Conservation (phyloP, 1,284 basidiomycete species). For the Tilletia horrida region DNA sequence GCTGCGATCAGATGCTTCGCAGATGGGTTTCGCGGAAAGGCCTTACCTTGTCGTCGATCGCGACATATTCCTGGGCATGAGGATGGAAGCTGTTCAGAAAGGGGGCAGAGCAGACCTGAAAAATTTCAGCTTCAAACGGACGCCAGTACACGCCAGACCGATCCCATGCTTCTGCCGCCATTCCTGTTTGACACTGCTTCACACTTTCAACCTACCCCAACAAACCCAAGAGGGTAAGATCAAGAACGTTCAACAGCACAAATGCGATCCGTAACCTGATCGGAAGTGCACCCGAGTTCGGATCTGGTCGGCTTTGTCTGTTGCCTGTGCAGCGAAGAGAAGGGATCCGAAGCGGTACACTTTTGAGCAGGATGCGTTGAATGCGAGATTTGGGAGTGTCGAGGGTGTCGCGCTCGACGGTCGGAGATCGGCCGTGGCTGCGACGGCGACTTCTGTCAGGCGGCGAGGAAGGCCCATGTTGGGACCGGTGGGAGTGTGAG, state of each 20-base stretch:
- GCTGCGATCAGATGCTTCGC: too few species aligned
- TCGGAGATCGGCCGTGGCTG: not conserved
- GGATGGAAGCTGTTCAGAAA: slow-evolving; percentile 45
- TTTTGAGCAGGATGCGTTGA: slow-evolving; percentile 4
- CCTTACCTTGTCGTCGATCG: slow-evolving; percentile 72
- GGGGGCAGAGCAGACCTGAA: slow-evolving; percentile 15
- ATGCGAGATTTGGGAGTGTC: slow-evolving; percentile 5
- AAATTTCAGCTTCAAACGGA: not conserved
- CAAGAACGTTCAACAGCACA: slow-evolving; percentile 37
- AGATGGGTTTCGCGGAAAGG: too few species aligned
- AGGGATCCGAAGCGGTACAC: not conserved
- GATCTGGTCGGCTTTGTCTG: too few species aligned
- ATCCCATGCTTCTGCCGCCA: too few species aligned
- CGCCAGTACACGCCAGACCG: too few species aligned
- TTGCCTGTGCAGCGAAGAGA: not conserved
- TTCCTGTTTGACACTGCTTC: not conserved
- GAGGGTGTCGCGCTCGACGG: slow-evolving; percentile 10
- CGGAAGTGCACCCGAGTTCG: slow-evolving; percentile 25
- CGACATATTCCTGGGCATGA: slow-evolving; percentile 57
- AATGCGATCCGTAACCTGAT: slow-evolving; percentile 44
- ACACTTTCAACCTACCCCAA: slow-evolving; percentile 29
- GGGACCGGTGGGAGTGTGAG: too few species aligned
- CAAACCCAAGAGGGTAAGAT: slow-evolving; percentile 40
- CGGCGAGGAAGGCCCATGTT: too few species aligned
- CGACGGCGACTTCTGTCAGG: too few species aligned